These are phyloP conservation scores for Brasilioporus rufonigricans DNA, from an alignment of 768 basidiomycete species.

Conservation along the genomic window DNA sequence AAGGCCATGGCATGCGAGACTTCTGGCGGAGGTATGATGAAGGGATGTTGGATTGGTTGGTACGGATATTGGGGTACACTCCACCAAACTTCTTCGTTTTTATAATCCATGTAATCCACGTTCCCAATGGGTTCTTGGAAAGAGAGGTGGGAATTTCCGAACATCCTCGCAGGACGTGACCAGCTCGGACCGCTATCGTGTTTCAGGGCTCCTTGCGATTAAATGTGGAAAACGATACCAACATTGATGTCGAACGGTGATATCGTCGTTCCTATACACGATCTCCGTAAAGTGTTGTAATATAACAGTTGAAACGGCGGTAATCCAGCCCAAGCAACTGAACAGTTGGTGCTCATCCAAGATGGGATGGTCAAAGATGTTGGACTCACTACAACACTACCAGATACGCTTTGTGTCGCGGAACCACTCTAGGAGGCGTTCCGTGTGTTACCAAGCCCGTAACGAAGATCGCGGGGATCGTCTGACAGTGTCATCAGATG, in stretches of 20 bases:
- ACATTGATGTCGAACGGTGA: constrained; percentile 2
- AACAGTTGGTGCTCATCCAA: neutral
- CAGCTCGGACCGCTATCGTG: neutral
- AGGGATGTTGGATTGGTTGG: constrained; percentile 12
- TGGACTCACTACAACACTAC: constrained; percentile 9
- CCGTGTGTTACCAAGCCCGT: neutral
- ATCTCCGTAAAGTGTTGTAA: neutral
- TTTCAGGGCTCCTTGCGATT: neutral
- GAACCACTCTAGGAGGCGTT: neutral
- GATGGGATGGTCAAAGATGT: neutral
- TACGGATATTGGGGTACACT: constrained; percentile 13
- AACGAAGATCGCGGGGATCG: neutral
- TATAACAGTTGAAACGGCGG: neutral
- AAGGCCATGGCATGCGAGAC: constrained; percentile 19
- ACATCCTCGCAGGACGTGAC: constrained; percentile 14
- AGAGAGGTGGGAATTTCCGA: constrained; percentile 3
- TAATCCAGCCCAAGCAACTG: neutral
- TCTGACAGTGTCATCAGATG: neutral
- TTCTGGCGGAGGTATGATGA: constrained; percentile 16
- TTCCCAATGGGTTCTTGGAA: constrained; percentile 10
- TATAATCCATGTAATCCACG: constrained; percentile 18
- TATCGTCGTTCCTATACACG: neutral
- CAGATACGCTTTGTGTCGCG: neutral
- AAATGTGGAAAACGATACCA: neutral
- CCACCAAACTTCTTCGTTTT: constrained; percentile 9